Conservation (phyloP, 2,329 filamentous ascomycete species). For the Trichoderma polysporum region DNA sequence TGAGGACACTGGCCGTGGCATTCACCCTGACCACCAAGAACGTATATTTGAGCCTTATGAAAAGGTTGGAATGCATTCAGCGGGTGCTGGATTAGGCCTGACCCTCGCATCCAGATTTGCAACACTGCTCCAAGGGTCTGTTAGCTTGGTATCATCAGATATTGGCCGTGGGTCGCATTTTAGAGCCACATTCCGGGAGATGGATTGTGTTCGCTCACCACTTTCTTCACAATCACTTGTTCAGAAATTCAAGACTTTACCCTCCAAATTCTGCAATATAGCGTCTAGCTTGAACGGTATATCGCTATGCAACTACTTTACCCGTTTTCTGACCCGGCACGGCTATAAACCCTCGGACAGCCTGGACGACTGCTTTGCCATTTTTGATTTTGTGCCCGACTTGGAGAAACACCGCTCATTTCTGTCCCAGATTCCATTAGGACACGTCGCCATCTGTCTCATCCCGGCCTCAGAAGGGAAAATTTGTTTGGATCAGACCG, state of each 20-base stretch:
- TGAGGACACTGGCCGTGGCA: neutral
- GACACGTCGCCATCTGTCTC: neutral
- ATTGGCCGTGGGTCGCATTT: neutral
- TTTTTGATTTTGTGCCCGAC: neutral
- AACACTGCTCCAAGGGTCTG: neutral
- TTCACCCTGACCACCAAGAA: neutral
- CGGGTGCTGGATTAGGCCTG: neutral
- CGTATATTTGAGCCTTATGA: conserved; percentile 12
- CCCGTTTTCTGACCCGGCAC: neutral
- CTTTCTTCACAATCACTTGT: neutral
- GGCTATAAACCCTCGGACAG: neutral
- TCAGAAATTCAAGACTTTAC: neutral
- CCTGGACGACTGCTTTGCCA: neutral
- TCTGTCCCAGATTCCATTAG: neutral
- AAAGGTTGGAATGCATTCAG: neutral
- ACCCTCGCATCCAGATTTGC: neutral
- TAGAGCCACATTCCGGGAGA: neutral
- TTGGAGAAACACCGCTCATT: neutral
- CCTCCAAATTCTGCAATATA: neutral
- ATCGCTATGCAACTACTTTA: neutral
- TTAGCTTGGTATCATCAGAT: neutral
- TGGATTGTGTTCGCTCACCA: neutral
- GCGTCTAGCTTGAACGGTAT: neutral
- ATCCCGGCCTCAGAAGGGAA: neutral
- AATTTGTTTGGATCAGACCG: neutral